These are phyloP conservation scores for Teunomyces kruisii DNA, from an alignment of 805 yeast genomes.

Conservation along the genomic window DNA sequence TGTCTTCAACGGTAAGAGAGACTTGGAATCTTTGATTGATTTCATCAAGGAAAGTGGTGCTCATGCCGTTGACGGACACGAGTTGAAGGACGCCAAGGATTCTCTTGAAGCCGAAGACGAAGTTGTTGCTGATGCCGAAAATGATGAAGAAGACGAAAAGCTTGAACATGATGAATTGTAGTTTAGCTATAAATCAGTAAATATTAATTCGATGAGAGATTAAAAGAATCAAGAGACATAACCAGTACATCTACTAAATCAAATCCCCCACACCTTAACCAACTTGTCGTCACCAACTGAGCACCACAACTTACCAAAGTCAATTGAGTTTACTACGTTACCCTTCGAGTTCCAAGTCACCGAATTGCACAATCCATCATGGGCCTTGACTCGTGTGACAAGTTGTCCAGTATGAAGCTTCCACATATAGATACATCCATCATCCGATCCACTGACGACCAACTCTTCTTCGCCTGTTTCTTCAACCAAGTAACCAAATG, in stretches of 20 bases:
- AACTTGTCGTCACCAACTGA: slow-evolving; percentile 81
- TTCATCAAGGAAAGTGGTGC: slow-evolving; percentile 74
- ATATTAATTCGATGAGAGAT: neutral
- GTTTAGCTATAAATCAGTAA: slow-evolving; percentile 5
- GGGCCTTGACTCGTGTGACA: slow-evolving; percentile 61
- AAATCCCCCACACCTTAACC: slow-evolving; percentile 64
- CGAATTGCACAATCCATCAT: slow-evolving; percentile 66
- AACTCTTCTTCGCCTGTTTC: slow-evolving; percentile 52
- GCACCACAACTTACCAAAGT: slow-evolving; percentile 59
- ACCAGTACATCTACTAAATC: neutral
- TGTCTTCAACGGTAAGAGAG: slow-evolving; percentile 68
- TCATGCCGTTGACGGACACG: slow-evolving; percentile 54
- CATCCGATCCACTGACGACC: slow-evolving; percentile 81
- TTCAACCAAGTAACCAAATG: slow-evolving; percentile 62
- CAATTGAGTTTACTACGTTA: slow-evolving; percentile 15
- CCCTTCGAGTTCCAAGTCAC: slow-evolving; percentile 65
- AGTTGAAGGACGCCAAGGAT: slow-evolving; percentile 21
- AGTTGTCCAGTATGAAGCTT: slow-evolving; percentile 69
- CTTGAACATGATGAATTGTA: slow-evolving; percentile 42
- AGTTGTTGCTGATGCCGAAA: slow-evolving; percentile 29
- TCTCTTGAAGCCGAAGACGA: slow-evolving; percentile 28
- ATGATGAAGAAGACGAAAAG: slow-evolving; percentile 18
- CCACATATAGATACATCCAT: slow-evolving; percentile 78
- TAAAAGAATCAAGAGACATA: neutral
- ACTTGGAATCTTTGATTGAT: slow-evolving; percentile 62